A percentile compares a stretch with the other conserved stretches of the same genome.
phyloP scores from a whole-genome alignment of 306 rosid species.

The Cicer bijugum region DNA sequence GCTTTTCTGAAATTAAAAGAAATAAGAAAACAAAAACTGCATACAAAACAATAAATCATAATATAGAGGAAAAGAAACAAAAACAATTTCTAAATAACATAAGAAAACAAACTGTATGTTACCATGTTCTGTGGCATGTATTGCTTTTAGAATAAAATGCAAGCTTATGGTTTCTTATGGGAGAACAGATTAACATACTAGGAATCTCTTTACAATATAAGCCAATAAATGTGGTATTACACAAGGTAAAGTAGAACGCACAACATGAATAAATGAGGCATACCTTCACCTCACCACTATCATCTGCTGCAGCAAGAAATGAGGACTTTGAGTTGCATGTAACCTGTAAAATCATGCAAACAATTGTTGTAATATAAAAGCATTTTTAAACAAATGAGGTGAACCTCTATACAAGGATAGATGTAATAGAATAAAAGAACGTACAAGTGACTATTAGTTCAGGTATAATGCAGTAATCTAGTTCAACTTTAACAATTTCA shows the following conservation, averaged over 20 bases:
- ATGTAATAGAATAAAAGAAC: slow-evolving; percentile 26
- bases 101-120: neutral
- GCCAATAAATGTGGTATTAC: slow-evolving; percentile 15
- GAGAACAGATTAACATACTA: slow-evolving; percentile 28
- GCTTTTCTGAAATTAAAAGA: slow-evolving; percentile 28
- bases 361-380: slow-evolving; percentile 16
- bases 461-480: slow-evolving; percentile 28
- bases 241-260: slow-evolving; percentile 1
- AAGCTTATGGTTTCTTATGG: slow-evolving; percentile 21
- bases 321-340: slow-evolving; percentile 72
- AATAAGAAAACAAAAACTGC: slow-evolving; percentile 13
- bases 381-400: slow-evolving; percentile 31
- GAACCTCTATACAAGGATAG: slow-evolving; percentile 3
- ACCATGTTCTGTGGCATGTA: slow-evolving; percentile 32
- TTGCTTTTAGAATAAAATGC: slow-evolving; percentile 37
- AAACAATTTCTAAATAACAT: slow-evolving; percentile 3
- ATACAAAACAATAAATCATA: slow-evolving; percentile 8
- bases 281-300: slow-evolving; percentile 92
- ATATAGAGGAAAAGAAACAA: slow-evolving; percentile 14
- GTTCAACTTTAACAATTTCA: slow-evolving; percentile 32
- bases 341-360: slow-evolving; percentile 60
- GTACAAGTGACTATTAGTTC: slow-evolving; percentile 14
- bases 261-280: slow-evolving; percentile 37
- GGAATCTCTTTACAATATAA: slow-evolving; percentile 23
- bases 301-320: slow-evolving; percentile 96